Evolutionary conservation across 2,329 filamentous ascomycete species (phyloP).

Genomic region (Sclerotinia spermophila): DNA sequence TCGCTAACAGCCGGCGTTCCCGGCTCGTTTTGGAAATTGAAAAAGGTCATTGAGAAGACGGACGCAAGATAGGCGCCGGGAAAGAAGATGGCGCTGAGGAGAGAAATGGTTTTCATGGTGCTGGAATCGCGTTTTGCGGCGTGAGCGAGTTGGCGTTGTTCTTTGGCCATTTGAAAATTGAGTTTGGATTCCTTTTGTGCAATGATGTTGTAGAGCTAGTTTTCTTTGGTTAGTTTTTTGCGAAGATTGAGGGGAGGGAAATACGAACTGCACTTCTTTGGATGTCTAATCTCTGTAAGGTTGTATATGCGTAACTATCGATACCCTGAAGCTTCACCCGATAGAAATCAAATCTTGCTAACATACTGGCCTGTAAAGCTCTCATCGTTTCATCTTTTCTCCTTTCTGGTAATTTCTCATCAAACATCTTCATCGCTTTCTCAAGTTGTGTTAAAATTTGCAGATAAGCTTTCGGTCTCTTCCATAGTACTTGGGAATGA

Average conservation of each 20-base stretch:
- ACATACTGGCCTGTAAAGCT: slow-evolving; percentile 51
- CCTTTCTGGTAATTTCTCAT: slow-evolving; percentile 19
- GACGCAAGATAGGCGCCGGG: slow-evolving; percentile 61
- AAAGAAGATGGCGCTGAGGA: slow-evolving; percentile 60
- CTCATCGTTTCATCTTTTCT: slow-evolving; percentile 34
- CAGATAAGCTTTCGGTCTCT: slow-evolving; percentile 58
- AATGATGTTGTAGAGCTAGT: slow-evolving; percentile 62
- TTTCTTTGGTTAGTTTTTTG: slow-evolving; percentile 8
- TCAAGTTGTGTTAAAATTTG: slow-evolving; percentile 50
- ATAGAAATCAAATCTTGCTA: slow-evolving; percentile 56
- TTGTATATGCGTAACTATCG: slow-evolving; percentile 61
- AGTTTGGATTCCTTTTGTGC: slow-evolving; percentile 62
- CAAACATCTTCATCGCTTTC: slow-evolving; percentile 42
- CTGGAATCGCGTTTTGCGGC: slow-evolving; percentile 43
- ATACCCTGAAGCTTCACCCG: slow-evolving; percentile 57
- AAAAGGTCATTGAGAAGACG: slow-evolving; percentile 64
- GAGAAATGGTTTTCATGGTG: slow-evolving; percentile 62
- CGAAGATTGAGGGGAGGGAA: not conserved
- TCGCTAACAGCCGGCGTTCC: slow-evolving; percentile 40
- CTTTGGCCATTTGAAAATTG: slow-evolving; percentile 53
- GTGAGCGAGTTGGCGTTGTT: slow-evolving; percentile 42
- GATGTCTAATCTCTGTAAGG: slow-evolving; percentile 56
- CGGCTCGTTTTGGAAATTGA: slow-evolving; percentile 49
- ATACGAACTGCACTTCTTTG: slow-evolving; percentile 56
- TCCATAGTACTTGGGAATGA: slow-evolving; percentile 60